Percentiles rank a stretch among this genome's conserved stretches.
Conservation (phyloP, 306 rosid genomes). For the Leucaena leucocephala region DNA sequence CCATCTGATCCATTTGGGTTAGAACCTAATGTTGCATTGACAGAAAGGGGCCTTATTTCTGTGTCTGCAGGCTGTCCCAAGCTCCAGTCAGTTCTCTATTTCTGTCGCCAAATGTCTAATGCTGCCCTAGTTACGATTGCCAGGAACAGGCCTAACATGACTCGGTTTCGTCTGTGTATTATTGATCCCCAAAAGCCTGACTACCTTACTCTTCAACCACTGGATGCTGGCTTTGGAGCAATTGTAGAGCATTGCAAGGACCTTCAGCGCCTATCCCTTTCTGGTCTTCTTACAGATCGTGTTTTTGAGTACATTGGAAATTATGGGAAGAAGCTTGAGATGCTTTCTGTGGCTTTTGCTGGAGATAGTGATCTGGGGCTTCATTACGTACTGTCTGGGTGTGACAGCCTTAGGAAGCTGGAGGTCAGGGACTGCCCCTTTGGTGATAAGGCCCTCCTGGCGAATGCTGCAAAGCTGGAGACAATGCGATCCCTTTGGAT, state of each 20-base stretch:
- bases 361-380: conserved; percentile 95
- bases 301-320: conserved; percentile 81
- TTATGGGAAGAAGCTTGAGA: conserved; percentile 85
- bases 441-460: conserved; percentile 97
- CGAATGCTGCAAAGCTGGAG: conserved; percentile 99
- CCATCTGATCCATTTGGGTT: conserved; percentile 79
- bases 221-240: conserved; percentile 94
- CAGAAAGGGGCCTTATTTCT: conserved; percentile 87
- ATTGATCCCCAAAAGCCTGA: conserved; percentile 83
- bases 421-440: conserved; percentile 99
- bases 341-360: conserved; percentile 96
- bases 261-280: conserved; percentile 85
- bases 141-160: conserved; percentile 75
- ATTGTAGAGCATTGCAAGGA: conserved; percentile 94
- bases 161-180: conserved; percentile 90
- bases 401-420: conserved; percentile 91
- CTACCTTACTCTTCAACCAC: conserved; percentile 65
- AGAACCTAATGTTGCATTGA: conserved; percentile 76
- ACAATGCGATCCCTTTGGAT: conserved; percentile 99
- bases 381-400: conserved; percentile 87
- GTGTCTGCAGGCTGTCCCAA: conserved; percentile 96
- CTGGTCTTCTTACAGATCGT: conserved; percentile 87
- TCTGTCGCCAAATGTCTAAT: conserved; percentile 95
- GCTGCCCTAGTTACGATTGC: conserved; percentile 82
- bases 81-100: conserved; percentile 90